Base-by-base conservation (phyloP, 164 flowering plant genomes). In the Tinospora cordifolia region DNA sequence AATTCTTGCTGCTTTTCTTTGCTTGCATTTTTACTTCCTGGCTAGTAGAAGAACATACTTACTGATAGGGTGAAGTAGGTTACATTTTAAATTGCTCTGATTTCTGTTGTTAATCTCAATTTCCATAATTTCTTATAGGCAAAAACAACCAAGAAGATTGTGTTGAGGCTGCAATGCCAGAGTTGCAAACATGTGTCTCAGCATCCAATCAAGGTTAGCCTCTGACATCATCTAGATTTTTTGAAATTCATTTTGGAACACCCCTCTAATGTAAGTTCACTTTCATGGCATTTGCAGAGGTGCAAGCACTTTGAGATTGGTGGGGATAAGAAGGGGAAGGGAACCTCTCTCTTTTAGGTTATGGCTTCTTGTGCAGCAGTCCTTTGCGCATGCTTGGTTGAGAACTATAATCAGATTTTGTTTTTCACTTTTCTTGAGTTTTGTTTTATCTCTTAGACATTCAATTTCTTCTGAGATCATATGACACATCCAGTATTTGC, bases 281-380 rank as follows among this genome's bases (percentile, higher is more conserved):
- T 58, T 30, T 36, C 14, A 59, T 71, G 62, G 41, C 11, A 22
- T 62, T 24, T 64, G 38, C 74, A 71, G 74, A 71, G 74, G 51
- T 71, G 74, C 69, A 71, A 71, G 69, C 68, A 71, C 21, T 71
- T 71, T 65, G 74, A 71, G 41, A 71, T 71, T 17, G 74, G 74
- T 36, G 74, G 74, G 15, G 74, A 71, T 63, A 71, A 71, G 74
- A 71, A 71, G 69, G 74, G 74, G 30, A 71, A 64, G 69, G 74
- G 74, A 71, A 71, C 74, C 10, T 71, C 74, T 36, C 74, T 71
- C 69, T 71, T 71, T 65, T 71, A 71, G 63, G 40, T 51, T 3
- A 39, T 51, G 6, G 68, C 38, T 34, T 64, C 49, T 36, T 51
- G 21, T 9, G 11, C 15, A 25, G 6, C 24, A 13, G 21, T 68